Evolutionary conservation across 305 asterid genomes (phyloP).

Genomic region (Stenogyne calaminthoides): DNA sequence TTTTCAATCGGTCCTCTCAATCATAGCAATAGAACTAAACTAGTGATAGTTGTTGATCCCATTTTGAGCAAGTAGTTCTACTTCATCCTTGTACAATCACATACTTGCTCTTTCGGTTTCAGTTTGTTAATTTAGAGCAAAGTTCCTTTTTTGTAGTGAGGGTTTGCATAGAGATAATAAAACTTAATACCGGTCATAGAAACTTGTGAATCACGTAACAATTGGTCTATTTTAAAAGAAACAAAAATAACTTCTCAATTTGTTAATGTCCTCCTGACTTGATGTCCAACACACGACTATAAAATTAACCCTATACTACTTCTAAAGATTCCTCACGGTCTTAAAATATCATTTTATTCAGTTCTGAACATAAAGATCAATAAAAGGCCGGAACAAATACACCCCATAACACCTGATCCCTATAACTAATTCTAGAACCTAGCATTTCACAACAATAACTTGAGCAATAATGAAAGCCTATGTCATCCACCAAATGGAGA

Average conservation of each 20-base stretch:
- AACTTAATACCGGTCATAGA: neutral
- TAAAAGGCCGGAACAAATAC: neutral
- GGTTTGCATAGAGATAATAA: neutral
- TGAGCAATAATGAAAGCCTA: neutral
- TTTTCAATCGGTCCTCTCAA: neutral
- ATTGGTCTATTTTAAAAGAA: neutral
- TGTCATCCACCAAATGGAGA: neutral
- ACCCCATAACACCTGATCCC: constrained; percentile 4
- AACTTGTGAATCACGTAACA: neutral
- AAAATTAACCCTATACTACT: neutral
- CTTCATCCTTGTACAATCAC: constrained; percentile 19
- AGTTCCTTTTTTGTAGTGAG: neutral
- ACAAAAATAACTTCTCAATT: neutral
- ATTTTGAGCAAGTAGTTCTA: neutral
- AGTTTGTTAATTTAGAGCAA: neutral
- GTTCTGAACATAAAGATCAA: neutral
- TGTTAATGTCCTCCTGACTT: neutral
- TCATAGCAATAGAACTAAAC: neutral
- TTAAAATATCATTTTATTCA: neutral
- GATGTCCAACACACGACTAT: neutral
- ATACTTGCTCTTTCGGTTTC: neutral
- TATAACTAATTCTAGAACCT: neutral
- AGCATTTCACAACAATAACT: constrained; percentile 21
- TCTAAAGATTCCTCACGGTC: neutral
- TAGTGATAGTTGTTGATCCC: neutral